Evolutionary conservation across 169 alveolate genomes (phyloP).

Genomic region (Plasmodium fragile): DNA sequence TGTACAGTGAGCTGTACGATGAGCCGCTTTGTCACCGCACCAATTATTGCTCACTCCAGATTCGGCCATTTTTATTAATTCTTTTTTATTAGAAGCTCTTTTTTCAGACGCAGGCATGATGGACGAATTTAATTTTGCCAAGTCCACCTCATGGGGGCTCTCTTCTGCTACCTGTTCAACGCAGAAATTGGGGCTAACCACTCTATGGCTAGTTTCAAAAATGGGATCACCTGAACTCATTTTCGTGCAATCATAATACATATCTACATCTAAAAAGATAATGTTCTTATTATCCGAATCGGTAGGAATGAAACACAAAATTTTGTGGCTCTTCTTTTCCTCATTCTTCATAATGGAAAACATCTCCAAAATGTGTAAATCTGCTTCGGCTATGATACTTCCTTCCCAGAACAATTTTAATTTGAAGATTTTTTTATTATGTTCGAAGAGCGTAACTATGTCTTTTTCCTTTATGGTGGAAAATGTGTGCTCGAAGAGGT

Average conservation of each 20-base stretch:
- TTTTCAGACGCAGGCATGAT: not conserved
- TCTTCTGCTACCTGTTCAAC: not conserved
- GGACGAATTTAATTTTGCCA: not conserved
- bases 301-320: conserved; percentile 23
- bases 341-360: conserved; percentile 32
- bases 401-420: conserved; percentile 6
- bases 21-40: not conserved
- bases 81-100: not conserved
- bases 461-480: conserved; percentile 67
- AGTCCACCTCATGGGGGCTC: not conserved
- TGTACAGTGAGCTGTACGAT: not conserved
- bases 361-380: conserved; percentile 57
- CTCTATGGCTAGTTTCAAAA: conserved; percentile 21
- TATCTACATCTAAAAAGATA: conserved; percentile 61
- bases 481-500: conserved; percentile 42
- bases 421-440: conserved; percentile 41
- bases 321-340: conserved; percentile 49
- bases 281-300: conserved; percentile 8
- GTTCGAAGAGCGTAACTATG: conserved; percentile 43
- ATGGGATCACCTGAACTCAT: not conserved
- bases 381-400: conserved; percentile 47
- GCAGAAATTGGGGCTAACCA: not conserved
- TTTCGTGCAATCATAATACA: conserved; percentile 41
- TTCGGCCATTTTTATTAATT: not conserved
- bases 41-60: not conserved